Percentiles rank a stretch among this genome's conserved stretches.
phyloP scores from a whole-genome alignment of 2,329 filamentous ascomycete species.

The Apiospora sp. region DNA sequence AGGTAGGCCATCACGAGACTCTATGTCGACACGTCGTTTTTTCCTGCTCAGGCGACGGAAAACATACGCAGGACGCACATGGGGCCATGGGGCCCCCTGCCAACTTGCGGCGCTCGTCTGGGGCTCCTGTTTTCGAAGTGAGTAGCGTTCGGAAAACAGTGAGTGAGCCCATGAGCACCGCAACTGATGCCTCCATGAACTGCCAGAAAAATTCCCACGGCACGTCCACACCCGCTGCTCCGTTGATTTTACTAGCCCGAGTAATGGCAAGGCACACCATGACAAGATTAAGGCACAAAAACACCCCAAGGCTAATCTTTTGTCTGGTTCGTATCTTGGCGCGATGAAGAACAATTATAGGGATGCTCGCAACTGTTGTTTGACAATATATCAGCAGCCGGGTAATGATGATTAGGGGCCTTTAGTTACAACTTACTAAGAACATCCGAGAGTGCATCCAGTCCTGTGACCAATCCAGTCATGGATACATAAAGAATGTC shows the following conservation, averaged over 20 bases:
- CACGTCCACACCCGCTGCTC: conserved; percentile 31
- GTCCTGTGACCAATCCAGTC: conserved; percentile 32
- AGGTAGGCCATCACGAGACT: no score
- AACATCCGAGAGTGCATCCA: conserved; percentile 35
- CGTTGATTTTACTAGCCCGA: conserved; percentile 29
- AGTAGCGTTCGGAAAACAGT: conserved; percentile 35
- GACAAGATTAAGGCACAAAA: conserved; percentile 34
- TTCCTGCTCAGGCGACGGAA: no score
- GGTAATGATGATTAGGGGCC: no score
- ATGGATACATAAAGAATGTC: conserved; percentile 27
- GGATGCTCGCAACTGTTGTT: conserved; percentile 32
- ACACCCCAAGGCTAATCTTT: conserved; percentile 33
- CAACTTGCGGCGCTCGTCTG: no score
- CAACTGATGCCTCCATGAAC: conserved; percentile 32
- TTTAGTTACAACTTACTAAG: conserved; percentile 28
- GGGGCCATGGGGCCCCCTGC: no score
- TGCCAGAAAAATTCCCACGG: conserved; percentile 37
- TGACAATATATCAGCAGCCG: not conserved
- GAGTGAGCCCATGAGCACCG: conserved; percentile 36
- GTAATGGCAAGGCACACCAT: conserved; percentile 33
- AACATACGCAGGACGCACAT: no score
- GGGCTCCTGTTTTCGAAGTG: no score
- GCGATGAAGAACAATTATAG: conserved; percentile 34
- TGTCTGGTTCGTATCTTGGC: conserved; percentile 28
- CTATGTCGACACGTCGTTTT: no score